phyloP scores from a whole-genome alignment of 176 grass and related monocot genomes.

The Rhipidocladum racemiflorum region DNA sequence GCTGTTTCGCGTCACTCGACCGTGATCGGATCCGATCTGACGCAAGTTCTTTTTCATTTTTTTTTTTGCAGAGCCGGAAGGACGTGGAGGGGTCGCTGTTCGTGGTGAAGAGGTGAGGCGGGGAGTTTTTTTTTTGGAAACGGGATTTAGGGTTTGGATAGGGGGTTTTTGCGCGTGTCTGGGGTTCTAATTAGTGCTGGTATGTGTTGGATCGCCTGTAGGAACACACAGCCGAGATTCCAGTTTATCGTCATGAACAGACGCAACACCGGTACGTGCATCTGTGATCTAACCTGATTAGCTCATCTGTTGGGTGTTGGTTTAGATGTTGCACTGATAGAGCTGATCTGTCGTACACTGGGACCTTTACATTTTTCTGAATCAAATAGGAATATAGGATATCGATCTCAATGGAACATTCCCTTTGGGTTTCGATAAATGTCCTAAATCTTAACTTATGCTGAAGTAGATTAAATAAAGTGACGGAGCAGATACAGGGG shows the following conservation, averaged over 20 bases:
- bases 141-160: conserved; percentile 15
- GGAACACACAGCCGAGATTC: conserved; percentile 71
- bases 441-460: neutral
- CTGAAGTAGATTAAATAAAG: neutral
- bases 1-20: neutral
- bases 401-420: neutral
- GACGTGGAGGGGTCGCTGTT: conserved; percentile 92
- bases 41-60: neutral
- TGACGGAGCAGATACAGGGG: neutral
- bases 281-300: neutral
- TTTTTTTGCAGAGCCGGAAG: conserved; percentile 72
- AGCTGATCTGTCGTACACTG: neutral
- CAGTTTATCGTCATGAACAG: conserved; percentile 93
- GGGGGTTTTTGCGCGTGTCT: neutral
- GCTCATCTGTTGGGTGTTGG: neutral
- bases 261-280: conserved; percentile 57
- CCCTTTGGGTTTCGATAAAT: neutral
- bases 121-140: neutral
- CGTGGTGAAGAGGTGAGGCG: conserved; percentile 81
- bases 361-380: neutral
- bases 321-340: neutral
- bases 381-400: neutral
- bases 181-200: conserved; percentile 17
- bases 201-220: conserved; percentile 34
- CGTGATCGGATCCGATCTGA: conserved; percentile 30